phyloP scores from a whole-genome alignment of 352 stramenopile genomes.

The Globisporangium acanthophoron region DNA sequence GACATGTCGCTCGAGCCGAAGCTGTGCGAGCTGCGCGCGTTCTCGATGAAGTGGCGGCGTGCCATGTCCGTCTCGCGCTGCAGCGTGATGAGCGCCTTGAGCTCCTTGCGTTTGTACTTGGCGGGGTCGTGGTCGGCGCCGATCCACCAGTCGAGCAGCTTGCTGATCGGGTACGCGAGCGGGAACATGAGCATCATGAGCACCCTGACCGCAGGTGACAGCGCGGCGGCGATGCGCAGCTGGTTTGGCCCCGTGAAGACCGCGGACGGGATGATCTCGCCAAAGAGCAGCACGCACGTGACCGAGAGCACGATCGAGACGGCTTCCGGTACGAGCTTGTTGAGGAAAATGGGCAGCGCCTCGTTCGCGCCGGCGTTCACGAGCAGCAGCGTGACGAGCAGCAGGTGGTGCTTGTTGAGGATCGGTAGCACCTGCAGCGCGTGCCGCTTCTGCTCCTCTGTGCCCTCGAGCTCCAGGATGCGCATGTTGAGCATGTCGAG shows the following conservation, averaged over 20 bases:
- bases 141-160: conserved; percentile 85
- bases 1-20: not conserved
- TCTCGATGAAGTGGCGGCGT: conserved; percentile 29
- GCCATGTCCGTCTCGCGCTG: conserved; percentile 51
- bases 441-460: conserved; percentile 60
- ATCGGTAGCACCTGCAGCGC: conserved; percentile 83
- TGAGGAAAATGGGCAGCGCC: conserved; percentile 91
- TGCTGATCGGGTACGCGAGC: conserved; percentile 89
- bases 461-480: conserved; percentile 75
- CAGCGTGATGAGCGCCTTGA: conserved; percentile 85
- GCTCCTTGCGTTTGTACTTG: conserved; percentile 87
- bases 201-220: conserved; percentile 82
- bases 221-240: conserved; percentile 75
- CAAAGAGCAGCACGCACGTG: conserved; percentile 93
- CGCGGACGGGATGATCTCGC: conserved; percentile 93
- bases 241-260: conserved; percentile 94
- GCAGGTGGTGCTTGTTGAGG: conserved; percentile 86
- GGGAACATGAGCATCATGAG: conserved; percentile 87
- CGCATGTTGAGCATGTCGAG: conserved; percentile 79
- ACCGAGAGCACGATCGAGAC: conserved; percentile 92
- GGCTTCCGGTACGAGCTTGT: conserved; percentile 75
- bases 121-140: conserved; percentile 70
- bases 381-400: conserved; percentile 94
- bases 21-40: conserved; percentile 8
- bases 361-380: conserved; percentile 94